Conservation (phyloP, 2,329 filamentous ascomycete genomes). For the Septoria petroselini region DNA sequence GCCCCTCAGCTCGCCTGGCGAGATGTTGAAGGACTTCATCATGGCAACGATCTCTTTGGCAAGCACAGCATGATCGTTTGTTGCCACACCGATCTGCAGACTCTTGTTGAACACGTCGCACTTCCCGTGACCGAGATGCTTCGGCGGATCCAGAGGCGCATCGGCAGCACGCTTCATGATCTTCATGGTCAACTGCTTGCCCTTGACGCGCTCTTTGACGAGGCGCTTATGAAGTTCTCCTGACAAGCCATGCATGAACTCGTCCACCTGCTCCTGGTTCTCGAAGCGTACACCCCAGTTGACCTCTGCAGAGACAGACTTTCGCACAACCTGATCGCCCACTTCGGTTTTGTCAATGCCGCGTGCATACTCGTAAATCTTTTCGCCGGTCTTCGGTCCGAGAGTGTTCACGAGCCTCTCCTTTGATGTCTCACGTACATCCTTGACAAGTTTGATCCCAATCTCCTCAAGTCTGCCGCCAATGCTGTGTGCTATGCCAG, state of each 20-base stretch:
- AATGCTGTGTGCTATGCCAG: conserved; percentile 89
- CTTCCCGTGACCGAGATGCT: conserved; percentile 91
- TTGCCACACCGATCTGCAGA: conserved; percentile 75
- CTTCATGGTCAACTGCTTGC: conserved; percentile 86
- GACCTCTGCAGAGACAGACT: conserved; percentile 94
- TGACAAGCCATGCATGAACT: conserved; percentile 82
- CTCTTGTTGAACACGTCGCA: conserved; percentile 95
- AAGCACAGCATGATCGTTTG: conserved; percentile 67
- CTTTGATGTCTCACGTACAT: conserved; percentile 72
- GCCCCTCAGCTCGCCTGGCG: conserved; percentile 87
- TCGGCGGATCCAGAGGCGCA: conserved; percentile 85
- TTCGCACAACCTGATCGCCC: conserved; percentile 78
- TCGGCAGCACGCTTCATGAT: conserved; percentile 85
- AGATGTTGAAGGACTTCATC: conserved; percentile 75
- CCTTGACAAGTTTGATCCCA: conserved; percentile 75
- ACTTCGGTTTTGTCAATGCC: conserved; percentile 85
- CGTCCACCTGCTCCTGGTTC: conserved; percentile 86
- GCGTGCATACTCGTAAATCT: conserved; percentile 82
- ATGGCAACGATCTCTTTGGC: conserved; percentile 82
- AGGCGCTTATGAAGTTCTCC: conserved; percentile 79
- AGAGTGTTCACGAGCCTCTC: conserved; percentile 71
- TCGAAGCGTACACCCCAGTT: conserved; percentile 98
- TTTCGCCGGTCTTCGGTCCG: conserved; percentile 90
- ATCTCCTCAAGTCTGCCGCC: conserved; percentile 84
- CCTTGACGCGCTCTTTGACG: conserved; percentile 78